These are phyloP conservation scores for Uncinocarpus reesii DNA, from an alignment of 2,329 filamentous ascomycete species.

Conservation along the genomic window DNA sequence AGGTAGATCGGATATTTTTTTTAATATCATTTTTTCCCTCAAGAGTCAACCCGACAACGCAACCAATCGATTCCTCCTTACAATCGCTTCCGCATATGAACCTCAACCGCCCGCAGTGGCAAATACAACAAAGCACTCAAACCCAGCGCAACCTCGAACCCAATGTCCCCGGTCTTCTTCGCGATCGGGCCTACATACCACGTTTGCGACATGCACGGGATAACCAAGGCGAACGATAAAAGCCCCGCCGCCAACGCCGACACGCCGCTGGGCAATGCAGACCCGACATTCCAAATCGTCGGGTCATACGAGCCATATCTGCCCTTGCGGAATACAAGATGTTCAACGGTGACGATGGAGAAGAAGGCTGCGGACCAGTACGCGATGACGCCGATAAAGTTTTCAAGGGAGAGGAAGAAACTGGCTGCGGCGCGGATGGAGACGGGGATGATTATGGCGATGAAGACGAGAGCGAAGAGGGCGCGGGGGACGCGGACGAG, in stretches of 20 bases:
- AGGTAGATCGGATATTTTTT: too few relatives aligned
- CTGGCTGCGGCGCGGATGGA: conserved; percentile 52
- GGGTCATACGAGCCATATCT: conserved; percentile 46
- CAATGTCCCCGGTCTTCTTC: conserved; percentile 46
- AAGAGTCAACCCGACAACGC: neutral
- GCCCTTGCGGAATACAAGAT: conserved; percentile 49
- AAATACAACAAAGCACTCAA: conserved; percentile 17
- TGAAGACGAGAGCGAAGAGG: conserved; percentile 50
- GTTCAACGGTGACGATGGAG: conserved; percentile 49
- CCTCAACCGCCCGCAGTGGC: conserved; percentile 14
- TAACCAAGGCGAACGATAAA: conserved; percentile 54
- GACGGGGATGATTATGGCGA: conserved; percentile 55
- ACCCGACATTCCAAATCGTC: conserved; percentile 50
- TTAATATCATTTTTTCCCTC: too few relatives aligned
- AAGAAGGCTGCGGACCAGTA: conserved; percentile 56
- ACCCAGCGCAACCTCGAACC: conserved; percentile 40
- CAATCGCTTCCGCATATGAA: conserved; percentile 13
- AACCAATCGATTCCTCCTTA: neutral
- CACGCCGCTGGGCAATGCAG: conserved; percentile 51
- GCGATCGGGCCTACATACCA: conserved; percentile 59
- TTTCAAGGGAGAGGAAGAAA: conserved; percentile 46
- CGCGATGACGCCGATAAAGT: conserved; percentile 19
- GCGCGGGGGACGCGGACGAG: conserved; percentile 50
- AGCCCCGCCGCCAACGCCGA: conserved; percentile 52
- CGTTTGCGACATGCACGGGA: conserved; percentile 53